Percentiles rank a stretch among this genome's conserved stretches.
These are phyloP conservation scores for Lodderomyces parapsilosis DNA, from an alignment of 1,139 yeast genomes.

Conservation along the genomic window DNA sequence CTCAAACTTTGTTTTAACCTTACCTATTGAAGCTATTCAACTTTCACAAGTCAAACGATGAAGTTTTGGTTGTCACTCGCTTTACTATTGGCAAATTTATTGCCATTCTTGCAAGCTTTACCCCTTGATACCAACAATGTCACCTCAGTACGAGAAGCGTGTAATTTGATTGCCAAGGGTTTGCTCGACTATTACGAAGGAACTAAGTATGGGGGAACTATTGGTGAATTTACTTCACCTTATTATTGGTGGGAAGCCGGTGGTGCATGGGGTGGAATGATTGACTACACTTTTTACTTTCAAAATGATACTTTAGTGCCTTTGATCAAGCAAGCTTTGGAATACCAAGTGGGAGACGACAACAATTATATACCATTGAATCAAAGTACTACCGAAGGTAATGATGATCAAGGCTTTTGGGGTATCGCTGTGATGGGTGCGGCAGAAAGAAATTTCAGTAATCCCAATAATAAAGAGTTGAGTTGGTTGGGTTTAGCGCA, in stretches of 20 bases:
- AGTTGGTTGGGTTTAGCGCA: constrained; percentile 74
- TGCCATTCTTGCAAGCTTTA: constrained; percentile 17
- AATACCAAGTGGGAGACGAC: constrained; percentile 65
- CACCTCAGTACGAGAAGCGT: constrained; percentile 45
- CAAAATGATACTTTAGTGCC: constrained; percentile 59
- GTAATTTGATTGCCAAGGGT: constrained; percentile 59
- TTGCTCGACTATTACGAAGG: constrained; percentile 74
- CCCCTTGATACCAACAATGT: constrained; percentile 38
- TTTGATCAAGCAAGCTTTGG: constrained; percentile 55
- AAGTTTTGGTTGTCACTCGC: background rate
- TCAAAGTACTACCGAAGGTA: constrained; percentile 79
- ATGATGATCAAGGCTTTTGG: constrained; percentile 94
- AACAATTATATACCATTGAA: constrained; percentile 73
- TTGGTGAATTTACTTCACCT: constrained; percentile 74
- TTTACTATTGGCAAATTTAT: constrained; percentile 1
- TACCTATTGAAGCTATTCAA: background rate
- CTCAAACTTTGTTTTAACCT: no score
- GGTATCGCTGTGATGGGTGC: constrained; percentile 82
- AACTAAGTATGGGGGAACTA: constrained; percentile 60
- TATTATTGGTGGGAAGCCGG: constrained; percentile 97
- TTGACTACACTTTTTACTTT: constrained; percentile 66
- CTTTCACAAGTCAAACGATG: background rate
- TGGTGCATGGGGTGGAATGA: constrained; percentile 77
- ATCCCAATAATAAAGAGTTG: constrained; percentile 45
- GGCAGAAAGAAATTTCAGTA: constrained; percentile 73